Base-by-base conservation (phyloP, 2,329 filamentous ascomycete species). In the Penicillium carneum region DNA sequence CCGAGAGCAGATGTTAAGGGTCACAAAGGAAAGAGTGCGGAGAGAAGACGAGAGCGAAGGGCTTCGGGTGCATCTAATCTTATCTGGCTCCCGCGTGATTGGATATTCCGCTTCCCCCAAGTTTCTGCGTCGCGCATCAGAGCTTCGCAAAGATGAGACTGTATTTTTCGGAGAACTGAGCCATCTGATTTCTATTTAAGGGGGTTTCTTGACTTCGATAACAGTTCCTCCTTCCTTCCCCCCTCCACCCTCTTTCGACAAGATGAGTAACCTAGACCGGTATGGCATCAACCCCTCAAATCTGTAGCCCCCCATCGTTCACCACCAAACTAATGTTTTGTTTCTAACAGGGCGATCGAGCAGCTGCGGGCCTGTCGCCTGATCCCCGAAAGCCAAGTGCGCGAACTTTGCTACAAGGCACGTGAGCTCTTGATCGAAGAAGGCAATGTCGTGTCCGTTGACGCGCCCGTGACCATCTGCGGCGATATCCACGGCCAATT, bases 401-500 rank as follows among this genome's bases (percentile, higher is more conserved):
- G 94, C 75, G 94, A 99, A 81, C 86, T 99, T 71, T 98, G 95
- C 81, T 94, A 97, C 84, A 97, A 97, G 77, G 95, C 95, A 54
- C 88, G 95, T 66, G 95, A 99, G 82, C 86, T 99, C 57, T 82
- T 99, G 68, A 97, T 99, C 64, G 95, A 98, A 79, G 95, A 99
- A 81, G 94, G 92, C 68, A 98, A 99, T 76, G 94, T 98, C 52
- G 94, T 98, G 66, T 93, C 91, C 18, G 94, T 99, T 64, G 90
- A 94, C 75, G 94, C 94, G 63, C 94, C 94, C 23, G 94, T 98
- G 62, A 98, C 94, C 77, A 96, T 97, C 85, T 97, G 94, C 74
- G 94, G 94, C 71, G 94, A 97, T 75, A 97, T 98, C 60, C 94
- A 98, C 75, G 93, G 93, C 69, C 93, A 97, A 77, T 97, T 97